A percentile compares a stretch with the other conserved stretches of the same genome.
Conservation (phyloP, 495 filamentous ascomycete species). For the Cercophora sp. region DNA sequence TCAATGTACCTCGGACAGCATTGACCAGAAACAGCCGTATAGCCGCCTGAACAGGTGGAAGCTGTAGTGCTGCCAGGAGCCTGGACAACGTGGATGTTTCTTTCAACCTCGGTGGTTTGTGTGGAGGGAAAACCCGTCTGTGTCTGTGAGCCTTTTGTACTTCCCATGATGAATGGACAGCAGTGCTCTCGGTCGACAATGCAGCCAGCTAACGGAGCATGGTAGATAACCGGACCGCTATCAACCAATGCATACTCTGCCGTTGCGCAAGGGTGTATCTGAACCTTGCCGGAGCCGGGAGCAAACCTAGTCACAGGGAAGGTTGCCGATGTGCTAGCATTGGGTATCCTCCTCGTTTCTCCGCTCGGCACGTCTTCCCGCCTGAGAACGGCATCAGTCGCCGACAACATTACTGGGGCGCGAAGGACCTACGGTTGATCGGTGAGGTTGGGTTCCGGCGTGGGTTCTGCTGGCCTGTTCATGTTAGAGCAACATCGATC, state of each 20-base stretch:
- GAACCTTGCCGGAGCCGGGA: constrained; percentile 1
- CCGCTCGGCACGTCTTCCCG: not conserved
- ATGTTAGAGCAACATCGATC: no score
- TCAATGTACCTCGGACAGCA: constrained; percentile 24
- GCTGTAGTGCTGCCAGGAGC: no score
- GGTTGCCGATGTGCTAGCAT: not conserved
- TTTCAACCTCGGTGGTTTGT: no score
- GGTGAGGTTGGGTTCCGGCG: no score
- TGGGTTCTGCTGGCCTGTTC: no score
- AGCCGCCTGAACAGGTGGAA: constrained; percentile 22
- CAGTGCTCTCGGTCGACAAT: constrained; percentile 16
- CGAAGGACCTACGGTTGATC: no score
- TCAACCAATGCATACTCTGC: constrained; percentile 19
- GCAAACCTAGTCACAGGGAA: not conserved
- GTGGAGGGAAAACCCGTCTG: no score
- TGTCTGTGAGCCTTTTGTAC: no score
- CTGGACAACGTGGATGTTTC: no score
- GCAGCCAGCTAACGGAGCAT: constrained; percentile 24
- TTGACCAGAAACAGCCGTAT: constrained; percentile 15
- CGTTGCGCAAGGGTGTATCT: constrained; percentile 15
- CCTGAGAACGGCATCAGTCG: no score
- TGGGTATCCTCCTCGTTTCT: not conserved
- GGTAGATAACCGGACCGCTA: constrained; percentile 10
- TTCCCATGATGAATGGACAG: constrained; percentile 15
- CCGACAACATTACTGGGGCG: no score